phyloP scores from a whole-genome alignment of 2,329 filamentous ascomycete species.

The Pseudogymnoascus sp. region DNA sequence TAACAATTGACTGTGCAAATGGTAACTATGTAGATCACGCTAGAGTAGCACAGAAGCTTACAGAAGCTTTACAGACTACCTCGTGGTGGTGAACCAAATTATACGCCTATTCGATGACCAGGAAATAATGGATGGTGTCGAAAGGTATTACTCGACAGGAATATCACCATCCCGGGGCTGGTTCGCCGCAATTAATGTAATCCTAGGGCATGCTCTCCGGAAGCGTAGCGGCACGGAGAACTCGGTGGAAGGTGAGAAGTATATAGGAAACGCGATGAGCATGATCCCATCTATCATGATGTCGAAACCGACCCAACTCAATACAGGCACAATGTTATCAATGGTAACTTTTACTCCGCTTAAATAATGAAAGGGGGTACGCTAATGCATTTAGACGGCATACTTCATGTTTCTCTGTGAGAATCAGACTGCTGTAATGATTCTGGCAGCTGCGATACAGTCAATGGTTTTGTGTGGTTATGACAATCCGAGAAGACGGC shows the following conservation, averaged over 20 bases:
- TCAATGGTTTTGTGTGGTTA: conserved; percentile 13
- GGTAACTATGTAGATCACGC: neutral
- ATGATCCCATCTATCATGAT: conserved; percentile 13
- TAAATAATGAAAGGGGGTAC: neutral
- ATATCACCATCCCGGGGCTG: neutral
- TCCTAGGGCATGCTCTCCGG: conserved; percentile 12
- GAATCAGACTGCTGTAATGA: conserved; percentile 9
- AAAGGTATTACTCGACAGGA: conserved; percentile 10
- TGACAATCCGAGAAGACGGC: neutral
- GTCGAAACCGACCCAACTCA: conserved; percentile 9
- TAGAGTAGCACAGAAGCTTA: neutral
- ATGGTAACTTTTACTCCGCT: conserved; percentile 5
- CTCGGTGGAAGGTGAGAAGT: conserved; percentile 8
- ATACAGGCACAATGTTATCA: conserved; percentile 11
- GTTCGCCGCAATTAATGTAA: conserved; percentile 13
- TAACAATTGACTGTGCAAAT: neutral
- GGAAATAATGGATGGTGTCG: conserved; percentile 9
- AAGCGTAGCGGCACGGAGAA: neutral
- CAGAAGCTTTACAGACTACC: conserved; percentile 2
- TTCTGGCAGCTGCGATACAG: conserved; percentile 12
- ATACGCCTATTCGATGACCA: conserved; percentile 12
- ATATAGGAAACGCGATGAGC: conserved; percentile 13
- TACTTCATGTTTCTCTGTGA: conserved; percentile 15
- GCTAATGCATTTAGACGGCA: conserved; percentile 1
- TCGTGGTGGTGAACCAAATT: conserved; percentile 10